Evolutionary conservation across 2,329 filamentous ascomycete genomes (phyloP).

Genomic region (Fusarium nygamai): DNA sequence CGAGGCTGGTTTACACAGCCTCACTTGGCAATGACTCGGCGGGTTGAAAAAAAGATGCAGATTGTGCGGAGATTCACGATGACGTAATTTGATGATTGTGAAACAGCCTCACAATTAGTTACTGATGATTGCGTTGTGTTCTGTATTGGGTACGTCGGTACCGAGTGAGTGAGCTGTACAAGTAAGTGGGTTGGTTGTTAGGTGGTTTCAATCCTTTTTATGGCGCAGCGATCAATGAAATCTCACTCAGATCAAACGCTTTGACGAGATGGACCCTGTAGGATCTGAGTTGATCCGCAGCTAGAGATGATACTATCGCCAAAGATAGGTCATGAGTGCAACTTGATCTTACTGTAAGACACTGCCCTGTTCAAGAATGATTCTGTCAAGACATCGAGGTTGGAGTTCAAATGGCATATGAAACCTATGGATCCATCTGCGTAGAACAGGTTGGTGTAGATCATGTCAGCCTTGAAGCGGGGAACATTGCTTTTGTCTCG

Average conservation of each 20-base stretch:
- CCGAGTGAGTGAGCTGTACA: background rate
- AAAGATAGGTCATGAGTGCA: background rate
- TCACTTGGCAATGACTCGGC: background rate
- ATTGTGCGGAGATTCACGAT: background rate
- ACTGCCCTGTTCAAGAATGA: background rate
- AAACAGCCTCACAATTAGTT: background rate
- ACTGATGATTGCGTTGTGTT: background rate
- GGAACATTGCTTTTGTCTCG: constrained; percentile 9
- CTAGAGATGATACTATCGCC: background rate
- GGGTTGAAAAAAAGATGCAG: background rate
- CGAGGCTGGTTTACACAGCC: background rate
- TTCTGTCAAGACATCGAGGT: background rate
- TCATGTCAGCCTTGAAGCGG: background rate
- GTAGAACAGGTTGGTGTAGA: background rate
- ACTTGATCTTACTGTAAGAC: background rate
- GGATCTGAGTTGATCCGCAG: constrained; percentile 4
- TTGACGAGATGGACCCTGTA: background rate
- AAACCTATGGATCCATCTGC: background rate
- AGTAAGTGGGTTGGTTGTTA: background rate
- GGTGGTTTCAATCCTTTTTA: background rate
- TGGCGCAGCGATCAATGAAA: background rate
- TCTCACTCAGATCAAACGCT: background rate
- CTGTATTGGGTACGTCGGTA: background rate
- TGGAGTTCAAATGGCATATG: background rate
- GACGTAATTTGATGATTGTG: background rate